Percentiles rank a stretch among this genome's conserved stretches.
phyloP scores from a whole-genome alignment of 345 rosid genomes.

The Camelina sativa region DNA sequence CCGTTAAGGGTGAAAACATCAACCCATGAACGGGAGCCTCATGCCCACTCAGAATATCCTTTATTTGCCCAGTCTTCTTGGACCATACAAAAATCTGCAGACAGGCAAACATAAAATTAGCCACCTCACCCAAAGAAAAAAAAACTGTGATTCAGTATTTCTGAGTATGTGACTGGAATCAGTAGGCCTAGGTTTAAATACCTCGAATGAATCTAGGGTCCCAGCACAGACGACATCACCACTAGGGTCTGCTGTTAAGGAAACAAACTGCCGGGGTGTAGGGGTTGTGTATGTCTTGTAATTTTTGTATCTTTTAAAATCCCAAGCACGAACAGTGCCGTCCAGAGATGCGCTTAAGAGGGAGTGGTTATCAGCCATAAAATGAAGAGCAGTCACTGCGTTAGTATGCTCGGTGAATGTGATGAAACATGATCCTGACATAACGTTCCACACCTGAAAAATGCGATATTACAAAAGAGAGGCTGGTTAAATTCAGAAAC shows the following conservation, averaged over 20 bases:
- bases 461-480: background rate
- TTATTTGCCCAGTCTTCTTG: constrained; percentile 94
- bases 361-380: constrained; percentile 87
- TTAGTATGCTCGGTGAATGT: constrained; percentile 95
- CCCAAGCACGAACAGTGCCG: constrained; percentile 99
- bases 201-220: constrained; percentile 96
- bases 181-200: constrained; percentile 36
- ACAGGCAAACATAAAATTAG: constrained; percentile 24
- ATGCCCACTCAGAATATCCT: constrained; percentile 93
- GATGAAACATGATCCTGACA: constrained; percentile 95
- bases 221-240: constrained; percentile 99
- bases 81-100: constrained; percentile 96
- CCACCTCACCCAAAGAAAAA: constrained; percentile 15
- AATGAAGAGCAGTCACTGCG: constrained; percentile 94
- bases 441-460: constrained; percentile 85
- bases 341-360: constrained; percentile 94
- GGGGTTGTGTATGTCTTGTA: constrained; percentile 96
- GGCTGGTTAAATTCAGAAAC: background rate
- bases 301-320: constrained; percentile 86
- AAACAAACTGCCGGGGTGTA: constrained; percentile 90
- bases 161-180: background rate
- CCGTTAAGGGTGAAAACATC: constrained; percentile 85
- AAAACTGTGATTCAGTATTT: background rate
- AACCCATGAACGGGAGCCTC: constrained; percentile 98
- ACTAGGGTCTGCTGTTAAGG: constrained; percentile 90